These are phyloP conservation scores for Periconia sp. DNA, from an alignment of 2,329 filamentous ascomycete genomes.

Conservation along the genomic window DNA sequence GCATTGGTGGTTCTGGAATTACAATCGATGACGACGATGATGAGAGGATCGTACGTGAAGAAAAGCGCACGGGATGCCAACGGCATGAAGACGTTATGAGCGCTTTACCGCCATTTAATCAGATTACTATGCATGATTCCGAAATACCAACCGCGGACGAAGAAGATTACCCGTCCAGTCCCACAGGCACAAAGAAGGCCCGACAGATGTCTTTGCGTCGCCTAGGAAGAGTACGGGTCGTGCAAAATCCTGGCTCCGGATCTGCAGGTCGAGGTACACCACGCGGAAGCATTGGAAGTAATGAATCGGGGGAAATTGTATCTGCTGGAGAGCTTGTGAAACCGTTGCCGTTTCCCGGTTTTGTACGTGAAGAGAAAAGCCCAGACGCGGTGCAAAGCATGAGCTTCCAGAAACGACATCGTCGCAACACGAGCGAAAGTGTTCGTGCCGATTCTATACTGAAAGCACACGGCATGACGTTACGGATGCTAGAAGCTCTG, in stretches of 20 bases:
- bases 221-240: slow-evolving; percentile 27
- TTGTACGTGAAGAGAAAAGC: neutral
- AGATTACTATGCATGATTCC: slow-evolving; percentile 14
- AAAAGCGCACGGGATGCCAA: slow-evolving; percentile 17
- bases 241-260: slow-evolving; percentile 26
- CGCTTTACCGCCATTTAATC: slow-evolving; percentile 21
- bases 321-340: slow-evolving; percentile 10
- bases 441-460: slow-evolving; percentile 34
- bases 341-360: slow-evolving; percentile 12
- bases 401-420: slow-evolving; percentile 14
- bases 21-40: slow-evolving; percentile 1
- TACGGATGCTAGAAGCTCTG: slow-evolving; percentile 33
- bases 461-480: slow-evolving; percentile 35
- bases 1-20: neutral
- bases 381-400: neutral
- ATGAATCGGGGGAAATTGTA: slow-evolving; percentile 9
- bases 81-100: slow-evolving; percentile 8
- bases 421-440: slow-evolving; percentile 31
- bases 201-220: slow-evolving; percentile 29
- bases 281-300: slow-evolving; percentile 22
- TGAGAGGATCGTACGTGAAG: no score
- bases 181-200: slow-evolving; percentile 21
- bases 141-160: slow-evolving; percentile 7
- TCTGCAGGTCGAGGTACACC: slow-evolving; percentile 17
- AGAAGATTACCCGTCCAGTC: neutral